Conservation (phyloP, 2,329 filamentous ascomycete genomes). For the Diaporthe ampelina region DNA sequence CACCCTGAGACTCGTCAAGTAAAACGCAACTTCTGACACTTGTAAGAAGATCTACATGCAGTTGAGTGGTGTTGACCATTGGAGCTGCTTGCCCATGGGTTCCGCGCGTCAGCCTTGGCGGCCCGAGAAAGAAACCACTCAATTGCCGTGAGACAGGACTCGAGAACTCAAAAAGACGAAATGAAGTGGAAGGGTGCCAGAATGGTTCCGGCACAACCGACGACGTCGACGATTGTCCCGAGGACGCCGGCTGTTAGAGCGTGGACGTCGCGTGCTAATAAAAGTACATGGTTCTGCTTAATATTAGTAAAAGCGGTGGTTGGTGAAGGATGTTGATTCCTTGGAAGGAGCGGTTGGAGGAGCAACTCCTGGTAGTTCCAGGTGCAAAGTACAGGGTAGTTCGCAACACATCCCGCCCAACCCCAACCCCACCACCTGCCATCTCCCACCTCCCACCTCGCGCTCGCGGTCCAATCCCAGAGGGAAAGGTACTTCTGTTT, state of each 20-base stretch:
- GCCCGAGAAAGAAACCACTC: neutral
- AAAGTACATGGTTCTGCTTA: slow-evolving; percentile 1
- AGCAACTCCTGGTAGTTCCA: slow-evolving; percentile 17
- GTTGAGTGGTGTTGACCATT: neutral
- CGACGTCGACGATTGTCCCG: neutral
- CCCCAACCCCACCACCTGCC: slow-evolving; percentile 25
- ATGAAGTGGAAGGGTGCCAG: neutral
- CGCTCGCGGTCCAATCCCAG: neutral
- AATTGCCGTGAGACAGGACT: slow-evolving; percentile 12
- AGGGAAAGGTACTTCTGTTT: slow-evolving; percentile 8
- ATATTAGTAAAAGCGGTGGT: slow-evolving; percentile 33
- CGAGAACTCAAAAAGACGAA: neutral
- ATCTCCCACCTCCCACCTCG: neutral
- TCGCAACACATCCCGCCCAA: neutral
- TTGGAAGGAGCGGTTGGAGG: slow-evolving; percentile 30
- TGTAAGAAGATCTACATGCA: slow-evolving; percentile 2
- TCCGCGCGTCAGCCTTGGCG: slow-evolving; percentile 17
- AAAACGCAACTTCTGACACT: slow-evolving; percentile 20
- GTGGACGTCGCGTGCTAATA: slow-evolving; percentile 21
- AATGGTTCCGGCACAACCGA: neutral
- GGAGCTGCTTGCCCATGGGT: neutral
- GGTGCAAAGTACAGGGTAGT: slow-evolving; percentile 10
- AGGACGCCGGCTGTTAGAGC: neutral
- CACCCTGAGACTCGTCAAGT: slow-evolving; percentile 16
- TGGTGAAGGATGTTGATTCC: slow-evolving; percentile 31